Evolutionary conservation across 2,329 filamentous ascomycete genomes (phyloP), one percentile per base, ranked within the genome.

Genomic region (Pleoardoris graminearum): DNA sequence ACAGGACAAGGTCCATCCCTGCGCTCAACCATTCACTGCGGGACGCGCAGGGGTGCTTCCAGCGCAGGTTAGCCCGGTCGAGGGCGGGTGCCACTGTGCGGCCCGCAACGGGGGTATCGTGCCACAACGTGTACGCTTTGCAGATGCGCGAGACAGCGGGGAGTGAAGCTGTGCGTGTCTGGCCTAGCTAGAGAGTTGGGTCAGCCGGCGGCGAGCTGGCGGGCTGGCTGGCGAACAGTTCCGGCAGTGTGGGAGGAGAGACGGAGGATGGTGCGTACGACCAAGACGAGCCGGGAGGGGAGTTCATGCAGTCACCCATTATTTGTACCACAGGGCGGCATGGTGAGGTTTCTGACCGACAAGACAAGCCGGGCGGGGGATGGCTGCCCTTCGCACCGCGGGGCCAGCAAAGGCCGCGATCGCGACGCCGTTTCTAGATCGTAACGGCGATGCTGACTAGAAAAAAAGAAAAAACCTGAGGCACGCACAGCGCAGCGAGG

Each of bases 251-350:
- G n/a, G n/a, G n/a, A n/a, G n/a, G n/a, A n/a, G n/a, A n/a, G n/a
- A n/a, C n/a, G n/a, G n/a, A n/a, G n/a, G n/a, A n/a, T n/a, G n/a
- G n/a, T n/a, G n/a, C n/a, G n/a, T n/a, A n/a, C n/a, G n/a, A n/a
- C n/a, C n/a, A n/a, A n/a, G n/a, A n/a, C n/a, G n/a, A n/a, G n/a
- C n/a, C n/a, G n/a, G n/a, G n/a, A n/a, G n/a, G n/a, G n/a, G n/a
- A n/a, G n/a, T 12, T 27, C 33, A 47, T 37, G 44, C 44, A 14
- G 44, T 47, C 44, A 47, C 32, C 8, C 42, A 12, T 32, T 36
- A 16, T 37, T n/a, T 29, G 32, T 47, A 29, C 32, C 21, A 37
- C 44, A n/a, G 14, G 22, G 21, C 38, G 23, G 16, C 7, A 7
- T 16, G 33, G 38, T 17, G 10, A 10, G n/a, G 7, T 39, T 23